Evolutionary conservation across 768 basidiomycete genomes (phyloP).

Genomic region (Clathrus columnatus): DNA sequence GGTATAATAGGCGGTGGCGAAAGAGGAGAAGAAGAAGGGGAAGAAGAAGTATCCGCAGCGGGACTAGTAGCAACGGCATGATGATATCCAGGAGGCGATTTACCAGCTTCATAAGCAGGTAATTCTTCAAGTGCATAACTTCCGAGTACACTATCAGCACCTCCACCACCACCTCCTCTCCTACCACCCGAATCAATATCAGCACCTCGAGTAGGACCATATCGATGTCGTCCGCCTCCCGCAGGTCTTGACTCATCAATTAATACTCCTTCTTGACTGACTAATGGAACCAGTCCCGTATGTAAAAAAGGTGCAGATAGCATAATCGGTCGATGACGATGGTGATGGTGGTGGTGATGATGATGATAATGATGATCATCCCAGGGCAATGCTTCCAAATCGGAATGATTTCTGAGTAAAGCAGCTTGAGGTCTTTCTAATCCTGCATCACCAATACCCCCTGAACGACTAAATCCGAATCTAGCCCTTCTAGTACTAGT

Average conservation of each 20-base stretch:
- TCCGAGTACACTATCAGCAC: neutral
- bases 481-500: neutral
- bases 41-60: too few relatives aligned
- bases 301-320: constrained; percentile 3
- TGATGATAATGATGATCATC: too few relatives aligned
- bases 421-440: neutral
- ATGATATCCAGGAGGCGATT: constrained; percentile 7
- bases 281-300: constrained; percentile 1
- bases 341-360: too few relatives aligned
- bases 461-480: too few relatives aligned
- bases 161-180: neutral
- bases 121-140: neutral
- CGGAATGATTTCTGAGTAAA: neutral
- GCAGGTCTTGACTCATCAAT: neutral
- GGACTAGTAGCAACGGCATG: neutral
- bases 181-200: constrained; percentile 2
- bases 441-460: neutral
- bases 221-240: neutral
- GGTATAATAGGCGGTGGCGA: too few relatives aligned
- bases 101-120: constrained; percentile 4
- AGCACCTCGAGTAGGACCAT: too few relatives aligned
- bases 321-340: neutral
- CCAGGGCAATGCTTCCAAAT: neutral
- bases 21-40: too few relatives aligned
- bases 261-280: neutral